Conservation (phyloP, 129 eudicot species). For the Lactuca sativa region DNA sequence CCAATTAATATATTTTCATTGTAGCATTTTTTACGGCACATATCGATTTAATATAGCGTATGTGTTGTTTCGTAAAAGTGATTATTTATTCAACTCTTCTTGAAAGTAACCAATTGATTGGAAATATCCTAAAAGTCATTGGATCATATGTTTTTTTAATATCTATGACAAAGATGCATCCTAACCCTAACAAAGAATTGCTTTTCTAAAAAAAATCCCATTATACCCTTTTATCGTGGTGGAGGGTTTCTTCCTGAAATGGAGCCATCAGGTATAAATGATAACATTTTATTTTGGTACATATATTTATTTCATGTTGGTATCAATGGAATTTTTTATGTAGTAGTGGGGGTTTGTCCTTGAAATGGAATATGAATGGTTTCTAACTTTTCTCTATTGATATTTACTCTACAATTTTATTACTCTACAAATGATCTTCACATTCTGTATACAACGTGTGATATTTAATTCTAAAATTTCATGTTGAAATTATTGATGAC, state of each 20-base stretch:
- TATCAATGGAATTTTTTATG: background rate
- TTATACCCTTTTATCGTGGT: too few species aligned
- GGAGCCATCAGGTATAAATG: too few species aligned
- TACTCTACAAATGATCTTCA: background rate
- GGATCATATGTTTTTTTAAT: too few species aligned
- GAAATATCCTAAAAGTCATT: too few species aligned
- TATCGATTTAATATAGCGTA: too few species aligned
- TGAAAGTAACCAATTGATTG: too few species aligned
- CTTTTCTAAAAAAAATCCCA: too few species aligned
- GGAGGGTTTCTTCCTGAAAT: accelerated
- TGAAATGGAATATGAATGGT: background rate
- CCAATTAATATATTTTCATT: background rate
- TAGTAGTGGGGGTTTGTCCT: background rate
- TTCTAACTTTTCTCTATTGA: background rate
- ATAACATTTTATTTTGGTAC: background rate
- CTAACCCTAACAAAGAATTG: too few species aligned
- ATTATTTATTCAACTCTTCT: too few species aligned
- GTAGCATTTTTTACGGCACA: background rate
- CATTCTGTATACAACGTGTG: background rate
- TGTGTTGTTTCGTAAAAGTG: too few species aligned
- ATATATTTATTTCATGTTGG: background rate
- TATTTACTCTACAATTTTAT: background rate
- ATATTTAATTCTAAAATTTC: background rate
- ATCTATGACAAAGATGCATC: too few species aligned
- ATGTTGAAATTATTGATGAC: background rate